Percentiles rank a stretch among this genome's conserved stretches.
Conservation (phyloP, 2,329 filamentous ascomycete species). For the Pseudogymnoascus sp. region DNA sequence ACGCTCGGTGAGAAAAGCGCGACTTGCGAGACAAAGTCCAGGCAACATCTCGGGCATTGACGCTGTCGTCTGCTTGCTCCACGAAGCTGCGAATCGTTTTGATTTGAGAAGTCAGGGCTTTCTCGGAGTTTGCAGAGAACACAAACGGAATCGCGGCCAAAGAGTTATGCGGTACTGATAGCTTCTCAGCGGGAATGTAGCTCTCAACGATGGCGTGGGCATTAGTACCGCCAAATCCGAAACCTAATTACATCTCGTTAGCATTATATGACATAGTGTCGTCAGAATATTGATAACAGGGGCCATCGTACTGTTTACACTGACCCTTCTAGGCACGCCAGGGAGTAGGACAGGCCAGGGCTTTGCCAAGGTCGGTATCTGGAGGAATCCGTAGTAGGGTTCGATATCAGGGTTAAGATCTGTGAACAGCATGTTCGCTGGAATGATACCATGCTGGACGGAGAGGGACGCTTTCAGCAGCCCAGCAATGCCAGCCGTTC, state of each 20-base stretch:
- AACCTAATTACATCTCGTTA: neutral
- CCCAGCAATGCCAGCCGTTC: slow-evolving; percentile 17
- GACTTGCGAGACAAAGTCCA: neutral
- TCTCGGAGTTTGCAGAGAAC: slow-evolving; percentile 17
- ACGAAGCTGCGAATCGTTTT: neutral
- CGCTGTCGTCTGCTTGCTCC: neutral
- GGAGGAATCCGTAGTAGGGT: slow-evolving; percentile 10
- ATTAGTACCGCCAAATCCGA: slow-evolving; percentile 40
- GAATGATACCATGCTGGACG: slow-evolving; percentile 24
- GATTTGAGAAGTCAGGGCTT: slow-evolving; percentile 2
- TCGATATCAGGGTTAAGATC: slow-evolving; percentile 28
- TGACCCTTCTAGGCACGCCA: slow-evolving; percentile 18
- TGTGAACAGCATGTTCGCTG: slow-evolving; percentile 26
- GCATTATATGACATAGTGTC: neutral
- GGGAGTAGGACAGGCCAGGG: slow-evolving; percentile 15
- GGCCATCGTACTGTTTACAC: slow-evolving; percentile 13
- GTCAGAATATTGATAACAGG: neutral
- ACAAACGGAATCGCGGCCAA: slow-evolving; percentile 10
- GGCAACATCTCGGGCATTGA: neutral
- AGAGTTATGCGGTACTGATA: slow-evolving; percentile 27
- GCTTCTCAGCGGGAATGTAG: slow-evolving; percentile 31
- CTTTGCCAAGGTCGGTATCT: slow-evolving; percentile 1
- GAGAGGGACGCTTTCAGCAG: slow-evolving; percentile 22
- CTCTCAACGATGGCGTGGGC: slow-evolving; percentile 33
- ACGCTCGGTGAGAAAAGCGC: neutral